phyloP scores from a whole-genome alignment of 2,329 filamentous ascomycete species.

The Neoscytalidium dimidiatum region DNA sequence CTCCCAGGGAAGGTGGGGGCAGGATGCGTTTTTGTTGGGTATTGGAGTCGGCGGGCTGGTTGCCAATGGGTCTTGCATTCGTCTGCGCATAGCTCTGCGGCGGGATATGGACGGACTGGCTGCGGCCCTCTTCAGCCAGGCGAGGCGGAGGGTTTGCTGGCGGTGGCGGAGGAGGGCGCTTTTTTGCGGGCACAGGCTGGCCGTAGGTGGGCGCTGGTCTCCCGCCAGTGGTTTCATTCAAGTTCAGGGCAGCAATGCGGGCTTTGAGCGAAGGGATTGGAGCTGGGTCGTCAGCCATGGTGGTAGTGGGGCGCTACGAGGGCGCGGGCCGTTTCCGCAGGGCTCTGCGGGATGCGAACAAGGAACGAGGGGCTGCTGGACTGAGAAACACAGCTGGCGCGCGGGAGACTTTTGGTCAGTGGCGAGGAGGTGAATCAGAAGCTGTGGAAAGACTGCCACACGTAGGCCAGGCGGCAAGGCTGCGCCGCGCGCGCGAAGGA shows the following conservation, averaged over 20 bases:
- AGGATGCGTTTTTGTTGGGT: slow-evolving; percentile 18
- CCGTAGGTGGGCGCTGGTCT: slow-evolving; percentile 37
- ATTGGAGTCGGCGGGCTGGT: slow-evolving; percentile 36
- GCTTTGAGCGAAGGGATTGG: slow-evolving; percentile 41
- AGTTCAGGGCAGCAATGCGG: slow-evolving; percentile 51
- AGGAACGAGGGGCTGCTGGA: slow-evolving; percentile 29
- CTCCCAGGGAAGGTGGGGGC: slow-evolving; percentile 5
- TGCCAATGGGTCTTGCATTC: slow-evolving; percentile 36
- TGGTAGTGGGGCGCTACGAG: slow-evolving; percentile 18
- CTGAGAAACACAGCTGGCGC: background rate
- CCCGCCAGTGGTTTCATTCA: slow-evolving; percentile 46
- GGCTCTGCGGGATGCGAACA: slow-evolving; percentile 39
- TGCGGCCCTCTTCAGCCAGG: slow-evolving; percentile 33
- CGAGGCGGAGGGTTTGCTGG: slow-evolving; percentile 39
- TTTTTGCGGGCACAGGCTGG: slow-evolving; percentile 35
- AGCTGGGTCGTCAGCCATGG: slow-evolving; percentile 28
- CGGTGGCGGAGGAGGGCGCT: slow-evolving; percentile 40
- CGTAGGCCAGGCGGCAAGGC: slow-evolving; percentile 1
- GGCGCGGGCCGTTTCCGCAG: slow-evolving; percentile 10
- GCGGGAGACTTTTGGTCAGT: background rate
- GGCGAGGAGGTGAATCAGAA: background rate
- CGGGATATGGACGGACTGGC: slow-evolving; percentile 43
- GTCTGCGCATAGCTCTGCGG: slow-evolving; percentile 39
- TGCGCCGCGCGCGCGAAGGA: slow-evolving; percentile 9
- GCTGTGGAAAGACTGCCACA: background rate